Conservation (phyloP, 148 eudicot genomes). For the Chenopodium suecicum region DNA sequence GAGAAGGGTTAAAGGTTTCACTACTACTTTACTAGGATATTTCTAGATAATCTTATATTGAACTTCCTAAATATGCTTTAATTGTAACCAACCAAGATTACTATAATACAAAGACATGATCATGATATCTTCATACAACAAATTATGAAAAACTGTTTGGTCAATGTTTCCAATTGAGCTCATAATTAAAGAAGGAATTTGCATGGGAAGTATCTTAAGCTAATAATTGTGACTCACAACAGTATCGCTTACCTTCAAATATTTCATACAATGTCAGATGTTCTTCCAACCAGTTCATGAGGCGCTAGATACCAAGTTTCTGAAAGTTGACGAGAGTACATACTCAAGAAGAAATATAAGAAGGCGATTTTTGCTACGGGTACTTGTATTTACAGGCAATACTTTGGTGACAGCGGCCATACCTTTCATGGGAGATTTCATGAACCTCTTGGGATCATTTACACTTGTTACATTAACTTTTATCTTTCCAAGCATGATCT, state of each 20-base stretch:
- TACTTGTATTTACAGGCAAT: constrained; percentile 41
- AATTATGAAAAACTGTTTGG: too few species aligned
- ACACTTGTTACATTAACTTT: constrained; percentile 47
- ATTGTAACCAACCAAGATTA: too few species aligned
- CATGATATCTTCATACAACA: background rate
- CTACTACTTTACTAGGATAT: background rate
- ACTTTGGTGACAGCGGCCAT: constrained; percentile 57
- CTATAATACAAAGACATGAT: background rate
- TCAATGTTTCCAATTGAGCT: background rate
- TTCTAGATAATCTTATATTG: background rate
- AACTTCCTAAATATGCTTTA: too few species aligned
- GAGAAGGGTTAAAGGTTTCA: background rate
- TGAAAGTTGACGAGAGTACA: constrained; percentile 38
- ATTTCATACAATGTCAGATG: constrained; percentile 36
- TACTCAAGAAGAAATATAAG: constrained; percentile 48
- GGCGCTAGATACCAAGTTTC: constrained; percentile 53
- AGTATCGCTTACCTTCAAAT: background rate
- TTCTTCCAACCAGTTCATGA: constrained; percentile 58
- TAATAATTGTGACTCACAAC: background rate
- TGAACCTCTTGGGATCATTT: constrained; percentile 55
- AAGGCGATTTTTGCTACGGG: constrained; percentile 44
- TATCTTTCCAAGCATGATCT: constrained; percentile 65
- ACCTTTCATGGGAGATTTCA: constrained; percentile 67
- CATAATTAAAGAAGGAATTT: background rate
- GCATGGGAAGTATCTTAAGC: background rate